Evolutionary conservation across 1,284 basidiomycete genomes (phyloP), one percentile per base, ranked within the genome.

Genomic region (Peniophora sp.): DNA sequence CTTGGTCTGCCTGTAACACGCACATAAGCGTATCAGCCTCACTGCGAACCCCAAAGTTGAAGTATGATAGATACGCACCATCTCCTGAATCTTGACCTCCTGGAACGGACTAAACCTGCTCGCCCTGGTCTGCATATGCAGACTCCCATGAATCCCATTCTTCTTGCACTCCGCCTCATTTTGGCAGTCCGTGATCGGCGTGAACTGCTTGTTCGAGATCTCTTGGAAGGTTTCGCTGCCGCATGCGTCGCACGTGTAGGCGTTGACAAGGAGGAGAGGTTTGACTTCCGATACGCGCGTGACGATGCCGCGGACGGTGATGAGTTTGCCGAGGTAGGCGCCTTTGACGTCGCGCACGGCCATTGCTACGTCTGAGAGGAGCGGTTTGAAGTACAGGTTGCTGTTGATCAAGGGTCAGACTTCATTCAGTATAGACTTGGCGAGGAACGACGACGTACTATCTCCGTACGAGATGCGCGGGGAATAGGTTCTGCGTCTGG

Each of bases 271-370:
- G 12, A 99, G 80, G 32, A 97, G 84, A 9, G 97, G 97, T 64
- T 99, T 99, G 64, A 99, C 97, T 75, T 99, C 97, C 8, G 93
- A 97, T 2, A 99, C 94, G 51, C 97, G 92, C 17, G 95, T 99
- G 48, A 99, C 94, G 60, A 99, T 98, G 47, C 96, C 97, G 43
- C 96, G 89, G 54, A 97, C 89, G 18, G 93, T 97, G 65, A 99
- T 95, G 54, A 99, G 77, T 60, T 84, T 86, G 48, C 97, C 97
- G 20, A 99, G 78, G 59, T 95, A 86, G 14, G 72, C 65, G 20
- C 94, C 92, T 54, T 85, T 86, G 34, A 99, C 92, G 45, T 93
- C 83, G 41, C 97, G 86, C 14, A 99, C 97, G 23, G 96, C 94
- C 64, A 97, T 78, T 15, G 85, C 76, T 11, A 79, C 67, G 56